phyloP scores from a whole-genome alignment of 2,329 filamentous ascomycete species.

The Cercospora janseana region DNA sequence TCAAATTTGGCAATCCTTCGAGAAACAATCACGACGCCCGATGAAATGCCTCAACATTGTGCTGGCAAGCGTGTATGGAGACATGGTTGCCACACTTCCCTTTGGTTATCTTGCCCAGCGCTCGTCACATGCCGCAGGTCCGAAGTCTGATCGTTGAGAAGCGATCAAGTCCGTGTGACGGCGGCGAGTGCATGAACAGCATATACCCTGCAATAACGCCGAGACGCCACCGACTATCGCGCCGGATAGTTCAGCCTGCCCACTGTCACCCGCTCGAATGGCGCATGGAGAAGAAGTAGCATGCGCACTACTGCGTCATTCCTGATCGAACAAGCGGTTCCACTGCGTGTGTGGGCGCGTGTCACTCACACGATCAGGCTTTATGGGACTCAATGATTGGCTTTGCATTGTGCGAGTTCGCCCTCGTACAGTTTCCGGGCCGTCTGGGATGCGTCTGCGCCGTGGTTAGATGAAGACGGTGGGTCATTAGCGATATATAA shows the following conservation, averaged over 20 bases:
- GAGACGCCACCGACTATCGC: conserved; percentile 23
- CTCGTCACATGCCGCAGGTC: conserved; percentile 15
- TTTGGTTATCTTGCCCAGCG: too few species aligned
- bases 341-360: neutral
- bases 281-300: conserved; percentile 17
- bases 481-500: conserved; percentile 3
- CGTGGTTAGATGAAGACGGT: conserved; percentile 4
- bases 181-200: conserved; percentile 19
- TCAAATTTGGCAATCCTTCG: conserved; percentile 1
- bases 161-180: conserved; percentile 14
- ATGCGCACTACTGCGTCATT: conserved; percentile 13
- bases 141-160: conserved; percentile 10
- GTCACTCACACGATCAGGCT: conserved; percentile 5
- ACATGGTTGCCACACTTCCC: neutral
- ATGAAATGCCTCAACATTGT: neutral
- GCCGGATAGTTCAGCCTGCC: conserved; percentile 15
- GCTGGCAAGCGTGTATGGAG: neutral
- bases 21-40: neutral
- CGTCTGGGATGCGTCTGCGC: neutral
- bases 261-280: conserved; percentile 11
- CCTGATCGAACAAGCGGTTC: conserved; percentile 5
- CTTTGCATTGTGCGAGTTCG: conserved; percentile 2
- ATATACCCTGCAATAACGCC: conserved; percentile 19
- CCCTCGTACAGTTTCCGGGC: neutral
- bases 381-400: conserved; percentile 1